A percentile compares a stretch with the other conserved stretches of the same genome.
Evolutionary conservation across 176 grass and related monocot genomes (phyloP).

Genomic region (maize (Zea mays)): DNA sequence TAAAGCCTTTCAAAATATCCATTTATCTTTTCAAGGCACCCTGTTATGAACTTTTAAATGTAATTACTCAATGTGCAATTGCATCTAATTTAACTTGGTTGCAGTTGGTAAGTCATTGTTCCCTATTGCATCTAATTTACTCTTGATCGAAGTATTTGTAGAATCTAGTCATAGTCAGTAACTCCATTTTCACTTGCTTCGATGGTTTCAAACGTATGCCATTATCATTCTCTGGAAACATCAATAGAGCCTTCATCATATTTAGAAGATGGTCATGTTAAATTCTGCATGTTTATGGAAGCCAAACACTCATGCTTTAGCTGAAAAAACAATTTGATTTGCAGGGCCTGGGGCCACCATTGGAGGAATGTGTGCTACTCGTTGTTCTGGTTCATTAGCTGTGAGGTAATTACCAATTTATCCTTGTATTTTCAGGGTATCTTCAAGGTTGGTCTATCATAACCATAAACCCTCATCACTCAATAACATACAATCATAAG

Average conservation of each 20-base stretch:
- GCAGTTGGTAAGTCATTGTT: constrained; percentile 10
- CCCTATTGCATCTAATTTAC: background rate
- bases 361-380: constrained; percentile 97
- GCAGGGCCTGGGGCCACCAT: constrained; percentile 95
- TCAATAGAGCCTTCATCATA: background rate
- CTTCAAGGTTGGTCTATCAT: constrained; percentile 27
- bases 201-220: background rate
- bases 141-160: background rate
- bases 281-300: constrained; percentile 16
- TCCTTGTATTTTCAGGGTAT: constrained; percentile 30
- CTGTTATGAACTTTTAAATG: constrained; percentile 9
- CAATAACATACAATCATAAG: background rate
- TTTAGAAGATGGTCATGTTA: background rate
- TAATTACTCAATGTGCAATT: constrained; percentile 4
- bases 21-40: background rate
- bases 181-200: background rate
- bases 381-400: constrained; percentile 97
- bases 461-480: constrained; percentile 2
- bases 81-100: constrained; percentile 10
- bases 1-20: background rate
- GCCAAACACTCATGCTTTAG: constrained; percentile 20
- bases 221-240: background rate
- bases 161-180: background rate
- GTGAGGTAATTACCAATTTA: constrained; percentile 76
- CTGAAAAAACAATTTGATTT: constrained; percentile 42